Percentiles rank a stretch among this genome's conserved stretches.
Evolutionary conservation across 768 basidiomycete genomes (phyloP).

Genomic region (Fomitopsis serialis): DNA sequence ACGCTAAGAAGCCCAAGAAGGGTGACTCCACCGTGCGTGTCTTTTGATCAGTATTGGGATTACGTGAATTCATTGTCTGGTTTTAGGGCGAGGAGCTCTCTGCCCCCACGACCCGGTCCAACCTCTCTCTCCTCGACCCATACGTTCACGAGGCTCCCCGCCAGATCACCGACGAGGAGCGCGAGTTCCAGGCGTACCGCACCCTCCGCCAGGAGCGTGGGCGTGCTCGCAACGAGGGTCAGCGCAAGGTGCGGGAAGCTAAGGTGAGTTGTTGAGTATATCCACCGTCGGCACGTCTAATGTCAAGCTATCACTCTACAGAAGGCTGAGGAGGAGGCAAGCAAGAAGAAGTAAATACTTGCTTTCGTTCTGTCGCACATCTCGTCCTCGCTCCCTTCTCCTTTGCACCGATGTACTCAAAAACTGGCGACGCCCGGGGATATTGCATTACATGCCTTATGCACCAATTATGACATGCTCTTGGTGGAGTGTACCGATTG

Average conservation of each 20-base stretch:
- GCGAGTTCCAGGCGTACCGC: conserved; percentile 82
- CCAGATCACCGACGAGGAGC: conserved; percentile 89
- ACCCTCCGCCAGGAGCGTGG: conserved; percentile 84
- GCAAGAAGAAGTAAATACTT: conserved; percentile 76
- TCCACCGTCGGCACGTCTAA: conserved; percentile 11
- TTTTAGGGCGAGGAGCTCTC: conserved; percentile 76
- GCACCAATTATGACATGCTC: conserved; percentile 21
- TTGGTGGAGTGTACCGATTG: neutral
- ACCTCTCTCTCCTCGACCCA: conserved; percentile 61
- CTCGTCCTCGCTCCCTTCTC: conserved; percentile 14
- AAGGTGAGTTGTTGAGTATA: conserved; percentile 51
- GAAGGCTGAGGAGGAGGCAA: conserved; percentile 90
- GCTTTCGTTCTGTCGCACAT: conserved; percentile 12
- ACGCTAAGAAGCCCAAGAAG: conserved; percentile 92
- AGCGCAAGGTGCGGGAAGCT: conserved; percentile 77
- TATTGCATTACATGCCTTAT: conserved; percentile 30
- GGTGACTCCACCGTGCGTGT: conserved; percentile 85
- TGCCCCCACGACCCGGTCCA: conserved; percentile 65
- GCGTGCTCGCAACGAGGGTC: conserved; percentile 78
- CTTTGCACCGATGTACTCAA: conserved; percentile 29
- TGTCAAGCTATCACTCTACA: conserved; percentile 24
- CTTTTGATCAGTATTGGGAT: neutral
- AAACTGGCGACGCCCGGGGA: conserved; percentile 28
- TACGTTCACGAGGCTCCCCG: conserved; percentile 80
- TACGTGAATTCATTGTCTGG: neutral